These are phyloP conservation scores for grape (Vitis vinifera) DNA, from an alignment of 164 flowering plant genomes.

Conservation along the genomic window ASM3070453v1 NC_081815.1:4674001-4674500, in stretches of 20 bases:
- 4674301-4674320: slow-evolving; percentile 51
- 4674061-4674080: slow-evolving; percentile 64
- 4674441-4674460: too few species aligned
- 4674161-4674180: slow-evolving; percentile 83
- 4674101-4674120: slow-evolving; percentile 81
- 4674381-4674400: slow-evolving; percentile 30
- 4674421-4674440: too few species aligned
- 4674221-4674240: slow-evolving; percentile 56
- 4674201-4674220: slow-evolving; percentile 40
- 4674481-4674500: slow-evolving; percentile 91
- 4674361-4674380: slow-evolving; percentile 83
- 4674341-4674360: slow-evolving; percentile 75
- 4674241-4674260: slow-evolving; percentile 72
- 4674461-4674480: slow-evolving; percentile 21
- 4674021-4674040: slow-evolving; percentile 66
- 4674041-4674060: slow-evolving; percentile 69
- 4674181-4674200: slow-evolving; percentile 50
- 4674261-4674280: slow-evolving; percentile 41
- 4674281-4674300: slow-evolving; percentile 56
- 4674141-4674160: slow-evolving; percentile 64
- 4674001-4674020: slow-evolving; percentile 56
- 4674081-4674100: slow-evolving; percentile 66
- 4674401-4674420: background rate
- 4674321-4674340: slow-evolving; percentile 53
- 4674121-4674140: slow-evolving; percentile 64